Percentiles rank a stretch among this genome's conserved stretches.
Conservation (phyloP, 78 protist species). For the Creolimax fragrantissima region DNA sequence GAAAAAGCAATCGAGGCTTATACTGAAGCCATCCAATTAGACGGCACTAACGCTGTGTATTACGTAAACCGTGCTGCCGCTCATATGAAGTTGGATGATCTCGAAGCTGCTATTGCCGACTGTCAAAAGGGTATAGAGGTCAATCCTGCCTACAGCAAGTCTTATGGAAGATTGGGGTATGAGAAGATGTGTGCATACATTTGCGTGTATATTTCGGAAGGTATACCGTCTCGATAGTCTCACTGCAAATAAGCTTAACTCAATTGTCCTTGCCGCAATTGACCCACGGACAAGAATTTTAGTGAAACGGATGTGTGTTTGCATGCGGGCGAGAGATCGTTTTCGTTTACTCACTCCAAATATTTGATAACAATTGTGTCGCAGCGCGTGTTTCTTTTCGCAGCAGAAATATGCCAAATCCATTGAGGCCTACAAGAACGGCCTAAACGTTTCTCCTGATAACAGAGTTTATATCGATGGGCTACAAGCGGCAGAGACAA, state of each 20-base stretch:
- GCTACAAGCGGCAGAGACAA: background rate
- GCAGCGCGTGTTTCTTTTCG: background rate
- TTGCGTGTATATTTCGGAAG: no score
- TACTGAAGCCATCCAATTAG: constrained; percentile 55
- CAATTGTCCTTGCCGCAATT: no score
- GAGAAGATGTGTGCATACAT: background rate
- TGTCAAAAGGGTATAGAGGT: background rate
- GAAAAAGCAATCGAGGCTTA: constrained; percentile 49
- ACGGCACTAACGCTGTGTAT: constrained; percentile 30
- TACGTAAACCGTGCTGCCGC: constrained; percentile 2
- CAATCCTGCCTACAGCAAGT: background rate
- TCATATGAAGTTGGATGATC: background rate
- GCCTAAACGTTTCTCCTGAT: background rate
- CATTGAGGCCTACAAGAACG: constrained; percentile 14
- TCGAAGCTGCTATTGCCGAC: constrained; percentile 7
- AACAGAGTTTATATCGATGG: background rate
- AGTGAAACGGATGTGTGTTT: no score
- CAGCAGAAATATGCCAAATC: constrained; percentile 6
- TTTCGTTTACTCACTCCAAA: no score
- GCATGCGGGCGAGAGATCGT: no score
- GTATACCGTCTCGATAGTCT: no score
- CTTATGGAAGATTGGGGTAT: constrained; percentile 22
- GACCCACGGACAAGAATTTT: no score
- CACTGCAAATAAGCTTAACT: no score
- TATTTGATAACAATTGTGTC: no score